Conservation (phyloP, 2,329 filamentous ascomycete genomes). For the Apiospora saccharicola region DNA sequence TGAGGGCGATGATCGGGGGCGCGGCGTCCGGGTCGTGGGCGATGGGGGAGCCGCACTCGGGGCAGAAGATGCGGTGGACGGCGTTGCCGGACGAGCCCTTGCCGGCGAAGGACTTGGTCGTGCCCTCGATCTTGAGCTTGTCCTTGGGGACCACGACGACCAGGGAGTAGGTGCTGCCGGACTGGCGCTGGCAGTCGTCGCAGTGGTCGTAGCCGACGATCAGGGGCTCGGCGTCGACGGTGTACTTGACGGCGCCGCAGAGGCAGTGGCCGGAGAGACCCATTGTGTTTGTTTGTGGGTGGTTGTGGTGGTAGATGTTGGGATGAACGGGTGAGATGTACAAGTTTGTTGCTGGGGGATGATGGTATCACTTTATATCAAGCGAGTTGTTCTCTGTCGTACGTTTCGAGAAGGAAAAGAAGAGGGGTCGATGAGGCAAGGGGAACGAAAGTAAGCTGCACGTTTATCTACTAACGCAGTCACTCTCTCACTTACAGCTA, state of each 20-base stretch:
- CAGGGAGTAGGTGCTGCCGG: conserved; percentile 73
- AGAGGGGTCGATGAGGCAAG: neutral
- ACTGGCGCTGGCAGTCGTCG: conserved; percentile 76
- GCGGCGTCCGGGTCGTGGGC: conserved; percentile 75
- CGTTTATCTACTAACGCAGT: neutral
- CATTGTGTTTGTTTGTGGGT: conserved; percentile 49
- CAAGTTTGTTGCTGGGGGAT: neutral
- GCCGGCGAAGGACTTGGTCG: conserved; percentile 69
- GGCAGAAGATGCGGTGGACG: conserved; percentile 75
- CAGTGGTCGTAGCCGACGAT: conserved; percentile 72
- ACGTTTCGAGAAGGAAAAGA: conserved; percentile 5
- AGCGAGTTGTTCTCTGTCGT: neutral
- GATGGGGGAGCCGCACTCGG: conserved; percentile 73
- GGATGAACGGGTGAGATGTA: neutral
- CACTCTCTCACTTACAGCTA: neutral
- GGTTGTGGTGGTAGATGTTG: neutral
- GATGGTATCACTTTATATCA: neutral
- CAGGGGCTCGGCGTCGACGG: conserved; percentile 48
- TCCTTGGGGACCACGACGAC: conserved; percentile 71
- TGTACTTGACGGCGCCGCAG: conserved; percentile 76
- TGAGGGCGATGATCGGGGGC: conserved; percentile 73
- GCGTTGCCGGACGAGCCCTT: conserved; percentile 66
- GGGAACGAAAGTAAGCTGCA: neutral
- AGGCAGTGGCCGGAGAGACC: conserved; percentile 74
- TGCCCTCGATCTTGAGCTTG: conserved; percentile 68